These are phyloP conservation scores for Rhodotorula sp. DNA, from an alignment of 1,284 basidiomycete genomes.

Conservation along the genomic window DNA sequence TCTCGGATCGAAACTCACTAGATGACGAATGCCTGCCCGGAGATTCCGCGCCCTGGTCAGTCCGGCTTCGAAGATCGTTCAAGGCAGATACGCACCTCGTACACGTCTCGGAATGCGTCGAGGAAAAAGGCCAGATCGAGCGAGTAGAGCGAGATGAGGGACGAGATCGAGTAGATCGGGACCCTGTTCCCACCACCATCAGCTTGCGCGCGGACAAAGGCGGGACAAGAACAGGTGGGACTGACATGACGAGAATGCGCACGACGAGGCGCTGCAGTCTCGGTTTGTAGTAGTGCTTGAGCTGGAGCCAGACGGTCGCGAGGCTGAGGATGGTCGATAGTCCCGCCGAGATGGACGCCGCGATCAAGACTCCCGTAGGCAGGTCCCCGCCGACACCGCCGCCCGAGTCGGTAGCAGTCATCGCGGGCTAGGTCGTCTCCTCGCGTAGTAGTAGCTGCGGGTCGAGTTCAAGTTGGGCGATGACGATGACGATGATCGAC, in stretches of 20 bases:
- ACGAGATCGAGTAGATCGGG: constrained; percentile 85
- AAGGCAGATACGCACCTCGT: constrained; percentile 67
- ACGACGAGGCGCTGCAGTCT: constrained; percentile 72
- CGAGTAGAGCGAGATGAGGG: constrained; percentile 89
- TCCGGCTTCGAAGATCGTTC: neutral
- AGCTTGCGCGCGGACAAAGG: neutral
- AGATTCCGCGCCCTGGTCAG: neutral
- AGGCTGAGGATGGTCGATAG: constrained; percentile 72
- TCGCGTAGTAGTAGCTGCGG: neutral
- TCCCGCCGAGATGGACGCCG: constrained; percentile 34
- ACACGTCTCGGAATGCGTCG: constrained; percentile 89
- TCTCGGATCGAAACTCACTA: constrained; percentile 75
- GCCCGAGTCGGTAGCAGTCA: neutral
- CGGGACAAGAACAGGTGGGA: neutral
- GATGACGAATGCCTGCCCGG: constrained; percentile 82
- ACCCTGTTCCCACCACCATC: constrained; percentile 54
- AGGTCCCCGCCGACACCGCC: constrained; percentile 31
- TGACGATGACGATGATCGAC: neutral
- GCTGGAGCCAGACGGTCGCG: constrained; percentile 79
- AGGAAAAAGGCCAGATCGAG: constrained; percentile 94
- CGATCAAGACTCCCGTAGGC: constrained; percentile 33
- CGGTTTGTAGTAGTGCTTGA: constrained; percentile 61
- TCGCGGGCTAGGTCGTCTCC: neutral
- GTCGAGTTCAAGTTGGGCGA: neutral
- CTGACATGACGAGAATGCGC: constrained; percentile 88